A percentile compares a stretch with the other conserved stretches of the same genome.
Evolutionary conservation across 176 grass and related monocot species (phyloP).

Genomic region (Raddia guianensis): DNA sequence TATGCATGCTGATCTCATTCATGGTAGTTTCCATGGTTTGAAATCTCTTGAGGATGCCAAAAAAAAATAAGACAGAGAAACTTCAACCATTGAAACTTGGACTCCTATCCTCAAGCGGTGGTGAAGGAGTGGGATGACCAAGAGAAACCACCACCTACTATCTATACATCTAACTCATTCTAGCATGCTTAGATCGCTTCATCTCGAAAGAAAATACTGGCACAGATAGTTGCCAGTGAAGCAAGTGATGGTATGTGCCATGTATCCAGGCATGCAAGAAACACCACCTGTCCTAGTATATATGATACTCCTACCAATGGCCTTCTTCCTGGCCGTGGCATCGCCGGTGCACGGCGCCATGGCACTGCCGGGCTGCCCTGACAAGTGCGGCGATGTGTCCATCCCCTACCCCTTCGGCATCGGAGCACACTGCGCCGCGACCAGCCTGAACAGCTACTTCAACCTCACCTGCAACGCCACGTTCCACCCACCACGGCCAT

Average conservation of each 20-base stretch:
- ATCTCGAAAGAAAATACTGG: background rate
- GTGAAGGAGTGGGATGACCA: too few relatives aligned
- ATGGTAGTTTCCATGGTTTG: too few relatives aligned
- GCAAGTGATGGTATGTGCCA: background rate
- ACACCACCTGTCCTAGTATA: background rate
- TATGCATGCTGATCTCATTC: too few relatives aligned
- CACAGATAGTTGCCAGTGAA: too few relatives aligned
- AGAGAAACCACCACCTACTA: too few relatives aligned
- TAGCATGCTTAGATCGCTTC: too few relatives aligned
- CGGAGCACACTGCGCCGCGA: background rate
- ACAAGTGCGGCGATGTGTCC: slow-evolving; percentile 28
- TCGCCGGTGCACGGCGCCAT: background rate
- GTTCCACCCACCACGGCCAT: slow-evolving; percentile 12
- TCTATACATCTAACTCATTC: too few relatives aligned
- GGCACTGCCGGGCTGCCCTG: slow-evolving; percentile 29
- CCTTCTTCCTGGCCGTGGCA: background rate
- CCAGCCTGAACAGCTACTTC: slow-evolving; percentile 25
- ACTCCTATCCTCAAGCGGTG: too few relatives aligned
- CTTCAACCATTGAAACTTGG: too few relatives aligned
- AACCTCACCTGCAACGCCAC: slow-evolving; percentile 23
- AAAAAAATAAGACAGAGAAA: too few relatives aligned
- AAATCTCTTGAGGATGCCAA: too few relatives aligned
- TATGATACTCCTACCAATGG: background rate
- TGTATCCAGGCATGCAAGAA: slow-evolving; percentile 14
- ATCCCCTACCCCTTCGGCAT: slow-evolving; percentile 43